A percentile compares a stretch with the other conserved stretches of the same genome.
Conservation (phyloP, 495 filamentous ascomycete species). For the Annulohypoxylon moriforme region DNA sequence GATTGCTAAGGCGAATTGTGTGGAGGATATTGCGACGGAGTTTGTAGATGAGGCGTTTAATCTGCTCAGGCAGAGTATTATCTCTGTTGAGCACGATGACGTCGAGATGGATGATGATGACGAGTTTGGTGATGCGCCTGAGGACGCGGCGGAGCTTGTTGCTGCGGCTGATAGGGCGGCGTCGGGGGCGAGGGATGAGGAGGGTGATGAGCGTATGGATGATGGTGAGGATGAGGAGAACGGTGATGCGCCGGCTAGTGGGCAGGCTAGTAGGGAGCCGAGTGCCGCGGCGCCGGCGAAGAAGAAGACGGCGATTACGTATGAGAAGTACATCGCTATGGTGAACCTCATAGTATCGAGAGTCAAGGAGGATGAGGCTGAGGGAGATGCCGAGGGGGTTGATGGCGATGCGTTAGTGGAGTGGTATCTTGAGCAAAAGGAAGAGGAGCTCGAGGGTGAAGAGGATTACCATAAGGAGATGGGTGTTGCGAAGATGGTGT, state of each 20-base stretch:
- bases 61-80: slow-evolving; percentile 90
- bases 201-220: slow-evolving; percentile 80
- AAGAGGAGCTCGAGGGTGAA: slow-evolving; percentile 80
- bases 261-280: slow-evolving; percentile 47
- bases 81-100: slow-evolving; percentile 97
- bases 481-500: slow-evolving; percentile 82
- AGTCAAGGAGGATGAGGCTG: slow-evolving; percentile 77
- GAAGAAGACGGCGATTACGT: slow-evolving; percentile 88
- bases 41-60: slow-evolving; percentile 94
- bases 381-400: slow-evolving; percentile 82
- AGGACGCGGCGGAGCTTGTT: slow-evolving; percentile 51
- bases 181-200: slow-evolving; percentile 59
- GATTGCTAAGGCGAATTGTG: slow-evolving; percentile 96
- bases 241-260: slow-evolving; percentile 25
- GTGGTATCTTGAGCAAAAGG: slow-evolving; percentile 96
- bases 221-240: slow-evolving; percentile 57
- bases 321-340: slow-evolving; percentile 93
- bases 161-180: slow-evolving; percentile 59
- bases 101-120: slow-evolving; percentile 97
- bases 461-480: slow-evolving; percentile 84
- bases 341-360: slow-evolving; percentile 84
- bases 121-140: slow-evolving; percentile 56
- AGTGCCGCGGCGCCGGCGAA: slow-evolving; percentile 53
- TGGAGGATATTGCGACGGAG: slow-evolving; percentile 84
- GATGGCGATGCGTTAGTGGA: slow-evolving; percentile 85